Evolutionary conservation across 495 filamentous ascomycete genomes (phyloP).

Genomic region (Talaromyces wortmannii): DNA sequence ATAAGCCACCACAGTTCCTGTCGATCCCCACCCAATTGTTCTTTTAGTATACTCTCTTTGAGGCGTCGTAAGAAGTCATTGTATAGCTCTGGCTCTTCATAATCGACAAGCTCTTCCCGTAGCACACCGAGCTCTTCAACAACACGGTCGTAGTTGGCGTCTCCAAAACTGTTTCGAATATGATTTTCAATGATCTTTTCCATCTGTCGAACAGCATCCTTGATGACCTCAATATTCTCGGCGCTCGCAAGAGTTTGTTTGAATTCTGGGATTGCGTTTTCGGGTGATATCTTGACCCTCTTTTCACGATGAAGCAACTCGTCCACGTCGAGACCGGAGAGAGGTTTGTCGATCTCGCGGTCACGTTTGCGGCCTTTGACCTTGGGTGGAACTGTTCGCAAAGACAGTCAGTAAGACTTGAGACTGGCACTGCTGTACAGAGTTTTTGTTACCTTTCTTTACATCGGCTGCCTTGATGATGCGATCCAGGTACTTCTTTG

Average conservation of each 20-base stretch:
- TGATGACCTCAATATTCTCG: constrained; percentile 53
- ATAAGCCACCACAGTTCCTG: constrained; percentile 78
- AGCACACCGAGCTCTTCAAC: constrained; percentile 71
- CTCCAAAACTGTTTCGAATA: constrained; percentile 66
- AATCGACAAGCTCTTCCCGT: constrained; percentile 66
- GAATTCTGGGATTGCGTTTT: constrained; percentile 89
- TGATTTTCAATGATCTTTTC: constrained; percentile 58
- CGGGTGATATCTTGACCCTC: constrained; percentile 57
- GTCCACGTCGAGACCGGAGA: constrained; percentile 86
- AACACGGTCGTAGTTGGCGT: constrained; percentile 66
- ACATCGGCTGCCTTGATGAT: constrained; percentile 68
- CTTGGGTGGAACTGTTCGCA: constrained; percentile 70
- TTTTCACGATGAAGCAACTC: constrained; percentile 61
- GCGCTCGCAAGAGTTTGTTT: constrained; percentile 67
- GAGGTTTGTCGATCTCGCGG: constrained; percentile 68
- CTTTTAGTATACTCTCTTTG: constrained; percentile 63
- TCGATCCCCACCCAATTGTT: constrained; percentile 74
- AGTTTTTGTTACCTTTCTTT: constrained; percentile 64
- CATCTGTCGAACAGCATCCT: constrained; percentile 71
- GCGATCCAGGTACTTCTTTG: constrained; percentile 46
- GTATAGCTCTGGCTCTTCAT: constrained; percentile 71
- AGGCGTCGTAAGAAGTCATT: constrained; percentile 67
- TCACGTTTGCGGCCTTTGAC: constrained; percentile 64
- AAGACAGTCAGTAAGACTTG: background rate
- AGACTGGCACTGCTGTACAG: background rate